Percentiles rank a stretch among this genome's conserved stretches.
Evolutionary conservation across 2,329 filamentous ascomycete species (phyloP).

Genomic region (Phaeosphaeriaceae sp.): DNA sequence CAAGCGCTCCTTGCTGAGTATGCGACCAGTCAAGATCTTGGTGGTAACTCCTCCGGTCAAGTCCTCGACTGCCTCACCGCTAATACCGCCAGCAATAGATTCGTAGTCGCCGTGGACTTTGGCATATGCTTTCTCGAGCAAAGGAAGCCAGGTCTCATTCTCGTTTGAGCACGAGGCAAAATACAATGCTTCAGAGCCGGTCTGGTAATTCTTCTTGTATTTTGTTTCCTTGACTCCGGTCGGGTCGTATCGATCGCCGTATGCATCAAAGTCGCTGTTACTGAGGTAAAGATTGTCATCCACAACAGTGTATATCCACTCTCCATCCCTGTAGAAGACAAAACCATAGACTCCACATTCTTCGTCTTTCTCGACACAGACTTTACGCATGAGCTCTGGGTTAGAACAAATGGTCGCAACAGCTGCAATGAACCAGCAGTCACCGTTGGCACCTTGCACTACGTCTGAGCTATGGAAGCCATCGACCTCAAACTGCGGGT

Average conservation of each 20-base stretch:
- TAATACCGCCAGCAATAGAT: conserved; percentile 73
- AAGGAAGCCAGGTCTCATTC: conserved; percentile 82
- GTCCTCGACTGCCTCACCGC: conserved; percentile 63
- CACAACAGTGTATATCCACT: conserved; percentile 87
- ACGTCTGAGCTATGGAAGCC: conserved; percentile 79
- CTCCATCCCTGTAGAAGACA: conserved; percentile 71
- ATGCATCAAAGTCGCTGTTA: conserved; percentile 78
- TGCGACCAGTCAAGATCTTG: conserved; percentile 70
- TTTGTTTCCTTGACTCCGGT: conserved; percentile 60
- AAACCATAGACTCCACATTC: conserved; percentile 84
- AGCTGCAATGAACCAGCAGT: conserved; percentile 87
- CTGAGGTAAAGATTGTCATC: conserved; percentile 88
- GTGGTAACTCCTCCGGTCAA: conserved; percentile 73
- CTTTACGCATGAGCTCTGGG: conserved; percentile 70
- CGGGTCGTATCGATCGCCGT: conserved; percentile 71
- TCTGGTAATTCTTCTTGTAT: conserved; percentile 74
- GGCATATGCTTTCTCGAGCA: conserved; percentile 83
- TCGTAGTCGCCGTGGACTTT: conserved; percentile 84
- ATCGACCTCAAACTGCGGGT: conserved; percentile 77
- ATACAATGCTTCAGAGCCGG: conserved; percentile 76
- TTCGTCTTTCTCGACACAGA: conserved; percentile 77
- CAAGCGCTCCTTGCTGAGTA: conserved; percentile 78
- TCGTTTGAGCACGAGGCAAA: conserved; percentile 77
- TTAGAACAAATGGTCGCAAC: conserved; percentile 79
- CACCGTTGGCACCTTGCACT: conserved; percentile 76